Percentiles rank a stretch among this genome's conserved stretches.
Evolutionary conservation across 2,329 filamentous ascomycete species (phyloP).

Genomic region (Diaporthe vexans): DNA sequence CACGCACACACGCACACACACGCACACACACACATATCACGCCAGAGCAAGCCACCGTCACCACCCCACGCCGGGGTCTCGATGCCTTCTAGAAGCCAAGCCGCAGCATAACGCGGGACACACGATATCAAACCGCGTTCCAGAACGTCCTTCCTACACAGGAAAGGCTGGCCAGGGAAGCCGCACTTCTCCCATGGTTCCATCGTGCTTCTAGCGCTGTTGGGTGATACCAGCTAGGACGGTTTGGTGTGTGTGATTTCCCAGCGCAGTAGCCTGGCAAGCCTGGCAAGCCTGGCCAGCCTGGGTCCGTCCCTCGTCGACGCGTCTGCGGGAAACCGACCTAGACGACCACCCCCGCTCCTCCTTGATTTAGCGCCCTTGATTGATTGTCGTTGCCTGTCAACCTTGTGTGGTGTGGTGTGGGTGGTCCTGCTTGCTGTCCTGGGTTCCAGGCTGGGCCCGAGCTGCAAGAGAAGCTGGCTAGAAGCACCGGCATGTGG

Average conservation of each 20-base stretch:
- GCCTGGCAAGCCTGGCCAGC: not conserved
- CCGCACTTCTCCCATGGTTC: conserved; percentile 13
- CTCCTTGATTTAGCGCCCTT: conserved; percentile 11
- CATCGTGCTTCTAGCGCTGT: conserved; percentile 35
- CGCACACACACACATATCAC: not conserved
- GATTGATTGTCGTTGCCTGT: not conserved
- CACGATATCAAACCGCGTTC: conserved; percentile 11
- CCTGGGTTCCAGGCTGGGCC: not conserved
- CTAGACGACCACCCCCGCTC: not conserved
- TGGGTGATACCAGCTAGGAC: conserved; percentile 6
- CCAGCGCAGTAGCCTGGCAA: not conserved
- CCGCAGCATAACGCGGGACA: conserved; percentile 19
- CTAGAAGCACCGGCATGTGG: conserved; percentile 31
- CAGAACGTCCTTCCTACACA: conserved; percentile 36
- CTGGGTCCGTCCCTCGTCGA: not conserved
- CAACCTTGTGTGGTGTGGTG: not conserved
- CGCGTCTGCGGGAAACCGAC: conserved; percentile 9
- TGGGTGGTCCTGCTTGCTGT: not conserved
- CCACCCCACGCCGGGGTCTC: not conserved
- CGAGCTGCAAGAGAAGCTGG: conserved; percentile 33
- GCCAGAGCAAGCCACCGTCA: not conserved
- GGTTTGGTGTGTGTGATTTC: conserved; percentile 22
- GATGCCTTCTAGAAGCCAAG: conserved; percentile 28
- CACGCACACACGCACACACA: not conserved
- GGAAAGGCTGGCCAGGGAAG: conserved; percentile 11